Evolutionary conservation across 768 basidiomycete species (phyloP).

Genomic region (Gautieria morchelliformis): DNA sequence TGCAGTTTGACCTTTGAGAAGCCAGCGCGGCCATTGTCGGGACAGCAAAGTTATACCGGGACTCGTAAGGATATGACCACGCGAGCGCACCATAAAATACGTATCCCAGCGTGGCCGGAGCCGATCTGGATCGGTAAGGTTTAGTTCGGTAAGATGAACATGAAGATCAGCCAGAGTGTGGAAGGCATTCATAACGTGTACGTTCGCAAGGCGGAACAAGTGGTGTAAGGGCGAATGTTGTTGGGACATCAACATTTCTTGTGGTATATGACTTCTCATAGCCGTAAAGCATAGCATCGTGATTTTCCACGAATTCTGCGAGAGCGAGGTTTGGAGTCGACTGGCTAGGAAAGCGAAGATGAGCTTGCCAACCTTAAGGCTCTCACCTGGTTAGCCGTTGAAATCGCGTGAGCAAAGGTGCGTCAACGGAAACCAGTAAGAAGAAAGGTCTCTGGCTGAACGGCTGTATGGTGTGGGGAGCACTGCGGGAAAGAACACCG

Average conservation of each 20-base stretch:
- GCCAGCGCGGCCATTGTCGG: conserved; percentile 86
- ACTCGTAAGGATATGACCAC: too few species aligned
- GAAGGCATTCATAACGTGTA: conserved; percentile 62
- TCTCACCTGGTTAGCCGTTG: conserved; percentile 27
- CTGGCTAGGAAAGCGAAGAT: neutral
- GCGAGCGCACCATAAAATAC: conserved; percentile 78
- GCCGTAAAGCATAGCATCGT: conserved; percentile 69
- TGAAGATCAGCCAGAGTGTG: conserved; percentile 42
- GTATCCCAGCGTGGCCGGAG: conserved; percentile 89
- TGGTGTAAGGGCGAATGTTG: conserved; percentile 10
- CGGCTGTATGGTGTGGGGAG: conserved; percentile 43
- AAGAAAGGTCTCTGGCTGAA: conserved; percentile 89
- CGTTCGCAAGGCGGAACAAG: conserved; percentile 41
- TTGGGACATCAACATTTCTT: neutral
- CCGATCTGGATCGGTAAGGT: conserved; percentile 64
- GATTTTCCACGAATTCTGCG: conserved; percentile 61
- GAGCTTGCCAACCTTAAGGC: conserved; percentile 8
- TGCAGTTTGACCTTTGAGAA: conserved; percentile 86
- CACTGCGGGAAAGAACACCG: too few species aligned
- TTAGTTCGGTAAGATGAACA: conserved; percentile 52
- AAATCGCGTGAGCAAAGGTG: conserved; percentile 33
- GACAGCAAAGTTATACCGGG: neutral
- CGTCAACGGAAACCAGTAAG: conserved; percentile 74
- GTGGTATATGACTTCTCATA: neutral
- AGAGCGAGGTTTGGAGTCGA: conserved; percentile 24